Evolutionary conservation across 208 protist genomes (phyloP).

Genomic region (Perkinsela sp.): DNA sequence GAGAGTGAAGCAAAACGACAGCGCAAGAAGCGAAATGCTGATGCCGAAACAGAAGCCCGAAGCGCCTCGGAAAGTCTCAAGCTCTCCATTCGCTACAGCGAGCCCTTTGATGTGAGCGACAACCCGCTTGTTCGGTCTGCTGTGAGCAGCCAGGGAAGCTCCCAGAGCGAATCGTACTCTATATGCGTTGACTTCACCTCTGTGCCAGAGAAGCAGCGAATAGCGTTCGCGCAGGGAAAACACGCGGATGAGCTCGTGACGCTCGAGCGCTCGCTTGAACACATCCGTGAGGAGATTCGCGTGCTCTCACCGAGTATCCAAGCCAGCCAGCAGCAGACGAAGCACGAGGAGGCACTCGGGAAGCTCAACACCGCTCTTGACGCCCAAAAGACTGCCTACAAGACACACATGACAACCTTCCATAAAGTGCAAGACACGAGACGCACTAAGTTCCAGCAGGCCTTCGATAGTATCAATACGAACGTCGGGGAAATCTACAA

Average conservation of each 20-base stretch:
- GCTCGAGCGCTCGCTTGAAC: slow-evolving; percentile 4
- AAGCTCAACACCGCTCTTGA: slow-evolving; percentile 37
- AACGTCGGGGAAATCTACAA: slow-evolving; percentile 77
- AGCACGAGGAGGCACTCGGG: slow-evolving; percentile 24
- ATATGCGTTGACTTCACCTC: slow-evolving; percentile 4
- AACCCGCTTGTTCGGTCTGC: neutral
- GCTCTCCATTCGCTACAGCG: neutral
- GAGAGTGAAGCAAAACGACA: neutral
- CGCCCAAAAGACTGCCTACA: slow-evolving; percentile 19
- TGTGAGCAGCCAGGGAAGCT: neutral
- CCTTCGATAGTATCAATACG: slow-evolving; percentile 62
- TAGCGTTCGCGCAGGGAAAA: slow-evolving; percentile 2
- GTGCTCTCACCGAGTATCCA: neutral
- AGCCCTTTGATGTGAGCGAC: neutral
- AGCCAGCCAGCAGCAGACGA: neutral
- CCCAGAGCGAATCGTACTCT: neutral
- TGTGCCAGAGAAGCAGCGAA: neutral
- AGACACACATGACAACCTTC: slow-evolving; percentile 38
- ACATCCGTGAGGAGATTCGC: slow-evolving; percentile 5
- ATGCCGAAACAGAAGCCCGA: neutral
- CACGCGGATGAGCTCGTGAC: slow-evolving; percentile 3
- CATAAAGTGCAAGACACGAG: slow-evolving; percentile 43
- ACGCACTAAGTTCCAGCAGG: slow-evolving; percentile 59
- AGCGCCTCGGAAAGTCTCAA: neutral
- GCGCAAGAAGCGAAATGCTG: too few species aligned